Evolutionary conservation across 345 rosid genomes (phyloP), one percentile per base, ranked within the genome.

Genomic region (Populus nigra): DNA sequence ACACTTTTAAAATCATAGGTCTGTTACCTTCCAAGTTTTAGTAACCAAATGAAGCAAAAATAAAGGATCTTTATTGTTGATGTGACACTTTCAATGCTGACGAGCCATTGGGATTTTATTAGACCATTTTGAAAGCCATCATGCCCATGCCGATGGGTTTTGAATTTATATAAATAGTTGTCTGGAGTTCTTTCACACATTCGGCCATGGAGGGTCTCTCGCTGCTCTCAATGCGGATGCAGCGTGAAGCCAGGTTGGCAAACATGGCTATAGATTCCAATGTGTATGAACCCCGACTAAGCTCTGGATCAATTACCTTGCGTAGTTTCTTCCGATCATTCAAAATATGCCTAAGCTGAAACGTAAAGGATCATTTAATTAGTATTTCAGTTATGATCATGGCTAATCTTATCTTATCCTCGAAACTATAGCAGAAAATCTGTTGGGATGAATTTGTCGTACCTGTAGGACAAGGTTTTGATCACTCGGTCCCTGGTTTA

Each of bases 381-480:
- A 73, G 50, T 65, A 71, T 23, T 50, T 8, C 77, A 73, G 57
- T 49, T 36, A 70, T 29, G 68, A 57, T 49, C 69, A 43, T 17
- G n/a, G 55, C 43, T 67, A 68, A 22, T 57, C 29, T 70, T 68
- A 50, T 73, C 17, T 33, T 76, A 69, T 77, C 18, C 63, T 69
- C 47, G 29, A 80, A 70, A 68, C 77, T 43, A 39, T 31, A 57
- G 76, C 79, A 65, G 39, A 50, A 53, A 73, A 35, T 27, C 57
- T 53, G 55, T 29, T 1, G 68, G 47, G 77, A 68, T 68, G 73
- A 77, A 50, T 11, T 77, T 72, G 31, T 66, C 73, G 22, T 83
- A 91, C 99, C 95, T 93, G 99, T 84, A 95, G 81, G 65, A 95
- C 99, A 63, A 95, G 96, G 81, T 95, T 95, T 82, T 93, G 99